Percentiles rank a stretch among this genome's conserved stretches.
Conservation (phyloP, 2,329 filamentous ascomycete genomes). For the Dactylellina parvicollis region DNA sequence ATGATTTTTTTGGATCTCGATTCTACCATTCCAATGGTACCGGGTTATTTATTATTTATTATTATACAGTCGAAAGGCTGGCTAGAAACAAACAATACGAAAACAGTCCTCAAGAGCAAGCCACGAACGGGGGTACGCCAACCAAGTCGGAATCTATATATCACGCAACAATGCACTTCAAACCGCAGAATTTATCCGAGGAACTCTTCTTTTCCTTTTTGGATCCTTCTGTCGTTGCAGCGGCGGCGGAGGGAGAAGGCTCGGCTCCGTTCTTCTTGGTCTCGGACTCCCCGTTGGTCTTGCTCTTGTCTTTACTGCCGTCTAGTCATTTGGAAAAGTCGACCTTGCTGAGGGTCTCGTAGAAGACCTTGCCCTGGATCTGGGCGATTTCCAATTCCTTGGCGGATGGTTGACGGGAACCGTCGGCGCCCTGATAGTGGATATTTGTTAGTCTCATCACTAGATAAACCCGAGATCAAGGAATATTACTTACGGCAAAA, state of each 20-base stretch:
- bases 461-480: conserved; percentile 7
- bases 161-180: conserved; percentile 47
- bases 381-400: conserved; percentile 82
- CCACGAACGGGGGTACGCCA: too few species aligned
- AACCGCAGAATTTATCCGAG: conserved; percentile 44
- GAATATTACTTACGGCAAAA: conserved; percentile 75
- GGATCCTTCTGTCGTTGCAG: conserved; percentile 12
- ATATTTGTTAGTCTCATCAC: conserved; percentile 40
- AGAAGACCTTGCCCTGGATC: conserved; percentile 87
- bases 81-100: not conserved
- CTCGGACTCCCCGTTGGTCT: conserved; percentile 18
- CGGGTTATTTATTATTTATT: conserved; percentile 47
- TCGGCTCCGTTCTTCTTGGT: conserved; percentile 39
- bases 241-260: not conserved
- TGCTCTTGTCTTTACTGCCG: conserved; percentile 64
- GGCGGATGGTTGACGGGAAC: conserved; percentile 79
- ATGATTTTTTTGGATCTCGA: too few species aligned
- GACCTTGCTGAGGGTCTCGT: conserved; percentile 76
- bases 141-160: not conserved
- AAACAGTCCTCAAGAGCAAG: too few species aligned
- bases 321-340: conserved; percentile 84
- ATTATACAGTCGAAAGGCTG: conserved; percentile 27
- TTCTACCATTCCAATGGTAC: too few species aligned
- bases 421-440: conserved; percentile 69
- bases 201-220: conserved; percentile 20